Evolutionary conservation across 2,329 filamentous ascomycete genomes (phyloP), one percentile per base, ranked within the genome.

Genomic region (Xylogone sp.): DNA sequence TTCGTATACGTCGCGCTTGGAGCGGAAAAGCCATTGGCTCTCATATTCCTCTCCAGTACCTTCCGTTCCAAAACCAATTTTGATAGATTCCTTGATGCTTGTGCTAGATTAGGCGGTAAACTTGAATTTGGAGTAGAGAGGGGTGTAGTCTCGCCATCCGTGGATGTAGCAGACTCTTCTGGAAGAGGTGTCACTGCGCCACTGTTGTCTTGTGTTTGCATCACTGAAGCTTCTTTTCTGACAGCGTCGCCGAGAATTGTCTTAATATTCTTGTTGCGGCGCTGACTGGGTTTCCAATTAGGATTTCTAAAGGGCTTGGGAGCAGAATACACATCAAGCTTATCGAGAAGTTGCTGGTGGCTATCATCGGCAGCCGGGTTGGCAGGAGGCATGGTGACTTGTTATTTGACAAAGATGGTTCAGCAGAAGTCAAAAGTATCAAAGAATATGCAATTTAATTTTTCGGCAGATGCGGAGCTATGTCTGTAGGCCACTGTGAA

Each of bases 191-290:
- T 95, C 6, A 81, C 89, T 49, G 83, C 79, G 59, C 91, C 91
- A 65, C 87, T 92, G 68, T 90, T 88, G 65, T 87, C 86, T 66
- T 89, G 87, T 1, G 82, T 96, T 16, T 87, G 90, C 65, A 92
- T 78, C 31, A 89, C 79, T 3, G 91, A 96, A n/a, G 90, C 90
- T 75, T 97, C 93, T 66, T 88, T 90, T 61, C 90, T 87, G 20
- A 88, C 83, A 12, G 88, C 89, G 64, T 99, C 94, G 53, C 90
- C 88, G 55, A 99, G 79, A 56, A 99, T 94, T 62, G 96, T 90
- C 72, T 97, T 97, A 71, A 97, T 86, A 71, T 96, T 97, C 77
- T 99, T 99, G 82, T 99, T 99, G 71, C 94, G 90, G 48, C 94
- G 91, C 70, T 92, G 87, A 59, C 93, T 90, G 16, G 94, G 90